These are phyloP conservation scores for Penicillium flavigenum DNA, from an alignment of 495 filamentous ascomycete species.

Conservation along the genomic window DNA sequence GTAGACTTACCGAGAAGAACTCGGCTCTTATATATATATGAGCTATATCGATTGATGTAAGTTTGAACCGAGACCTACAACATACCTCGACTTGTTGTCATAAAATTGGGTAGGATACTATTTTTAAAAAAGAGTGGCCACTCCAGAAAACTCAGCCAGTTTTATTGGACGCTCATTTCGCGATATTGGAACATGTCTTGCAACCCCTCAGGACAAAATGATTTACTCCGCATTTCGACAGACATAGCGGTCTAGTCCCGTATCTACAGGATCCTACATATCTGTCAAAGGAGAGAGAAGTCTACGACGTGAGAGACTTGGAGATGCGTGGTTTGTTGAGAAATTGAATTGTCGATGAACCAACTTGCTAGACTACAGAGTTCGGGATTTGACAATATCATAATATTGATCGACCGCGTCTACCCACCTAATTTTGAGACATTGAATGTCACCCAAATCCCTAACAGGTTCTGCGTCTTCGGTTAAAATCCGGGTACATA, in stretches of 20 bases:
- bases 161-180: constrained; percentile 14
- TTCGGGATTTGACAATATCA: background rate
- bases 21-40: background rate
- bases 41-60: too few relatives aligned
- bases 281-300: too few relatives aligned
- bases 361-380: too few relatives aligned
- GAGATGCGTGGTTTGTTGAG: too few relatives aligned
- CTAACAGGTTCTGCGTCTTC: background rate
- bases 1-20: background rate
- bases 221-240: background rate
- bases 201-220: constrained; percentile 2
- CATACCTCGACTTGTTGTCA: background rate
- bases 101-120: constrained; percentile 7
- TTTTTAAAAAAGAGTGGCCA: constrained; percentile 9
- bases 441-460: background rate
- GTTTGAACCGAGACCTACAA: too few relatives aligned
- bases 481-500: background rate
- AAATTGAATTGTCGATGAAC: too few relatives aligned
- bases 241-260: background rate
- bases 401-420: background rate
- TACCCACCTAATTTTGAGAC: background rate
- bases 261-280: background rate
- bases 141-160: background rate
- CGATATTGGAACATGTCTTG: constrained; percentile 23
- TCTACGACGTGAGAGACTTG: too few relatives aligned